Base-by-base conservation (phyloP, 2,329 filamentous ascomycete species). In the Penicillium sp. region DNA sequence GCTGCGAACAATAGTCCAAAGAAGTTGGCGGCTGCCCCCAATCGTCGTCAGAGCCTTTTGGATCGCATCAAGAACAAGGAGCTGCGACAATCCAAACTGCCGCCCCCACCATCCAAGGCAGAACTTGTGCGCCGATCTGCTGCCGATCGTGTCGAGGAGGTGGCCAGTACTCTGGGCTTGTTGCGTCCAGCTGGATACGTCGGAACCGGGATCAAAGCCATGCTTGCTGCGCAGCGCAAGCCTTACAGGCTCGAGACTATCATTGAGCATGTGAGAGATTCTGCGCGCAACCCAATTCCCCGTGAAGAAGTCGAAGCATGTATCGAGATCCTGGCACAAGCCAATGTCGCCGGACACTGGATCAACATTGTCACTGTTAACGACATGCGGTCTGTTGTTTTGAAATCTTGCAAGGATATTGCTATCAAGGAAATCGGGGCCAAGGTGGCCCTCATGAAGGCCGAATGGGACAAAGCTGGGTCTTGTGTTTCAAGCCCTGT, bases 11-110 rank as follows among this genome's bases (percentile, higher is more conserved):
- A 38, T 1, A 32, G 41, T 13, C 37, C 44, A 4, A 57, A 56
- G 53, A 61, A 44, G 32, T 52, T 42, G 30, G 59, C 45, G 35
- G 55, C 47, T 23, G 57, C 55, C 6, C 48, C 37, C 16, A 56
- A 57, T 28, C 65, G 67, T 12, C 61, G 64, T 34, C 79, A 83
- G 68, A 78, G 77, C 36, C 76, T 93, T 15, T 72, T 92, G 40
- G 84, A 89, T 60, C 81, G 84, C 32, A 76, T 93, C 47, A 80
- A 83, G 46, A 71, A 75, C 37, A 90, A 90, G 67, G 77, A 84
- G 50, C 62, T 49, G 23, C 59, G 53, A 18, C 67, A 66, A 70
- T 75, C 58, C 59, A 75, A 58, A 55, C 67, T 44, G 48, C 66
- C 44, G 35, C 65, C 42, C 40, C 69, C 41, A 0, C 74, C 72